Evolutionary conservation across 495 filamentous ascomycete genomes (phyloP).

Genomic region (Trichoderma virens): DNA sequence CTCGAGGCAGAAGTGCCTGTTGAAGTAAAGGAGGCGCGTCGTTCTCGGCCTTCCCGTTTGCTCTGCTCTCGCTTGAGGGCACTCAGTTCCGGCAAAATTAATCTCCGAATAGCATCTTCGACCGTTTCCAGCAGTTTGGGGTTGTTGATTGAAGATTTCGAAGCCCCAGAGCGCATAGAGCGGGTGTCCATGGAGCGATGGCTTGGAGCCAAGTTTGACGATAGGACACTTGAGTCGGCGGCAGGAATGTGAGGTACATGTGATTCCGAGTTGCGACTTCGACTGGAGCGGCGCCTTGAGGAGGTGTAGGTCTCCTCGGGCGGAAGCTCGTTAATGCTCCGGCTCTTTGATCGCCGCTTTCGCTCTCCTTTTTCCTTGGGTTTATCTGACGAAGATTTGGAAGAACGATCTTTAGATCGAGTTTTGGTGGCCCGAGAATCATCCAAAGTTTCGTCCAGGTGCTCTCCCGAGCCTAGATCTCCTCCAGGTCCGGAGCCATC

Average conservation of each 20-base stretch:
- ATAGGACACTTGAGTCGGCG: conserved; percentile 67
- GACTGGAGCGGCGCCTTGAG: conserved; percentile 55
- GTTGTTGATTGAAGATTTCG: conserved; percentile 80
- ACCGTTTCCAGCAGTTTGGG: conserved; percentile 91
- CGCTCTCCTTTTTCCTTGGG: conserved; percentile 32
- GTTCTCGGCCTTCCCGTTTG: conserved; percentile 45
- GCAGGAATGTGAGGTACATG: conserved; percentile 50
- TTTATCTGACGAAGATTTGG: conserved; percentile 22
- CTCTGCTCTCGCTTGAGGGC: conserved; percentile 85
- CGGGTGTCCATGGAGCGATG: conserved; percentile 66
- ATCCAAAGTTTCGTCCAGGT: not conserved
- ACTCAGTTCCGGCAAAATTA: conserved; percentile 87
- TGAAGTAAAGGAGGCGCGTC: conserved; percentile 52
- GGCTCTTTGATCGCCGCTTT: conserved; percentile 46
- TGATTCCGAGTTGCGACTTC: conserved; percentile 34
- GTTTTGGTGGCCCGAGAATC: not conserved
- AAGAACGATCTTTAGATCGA: not conserved
- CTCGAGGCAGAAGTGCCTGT: conserved; percentile 52
- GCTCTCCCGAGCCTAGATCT: conserved; percentile 17
- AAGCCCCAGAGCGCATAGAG: conserved; percentile 67
- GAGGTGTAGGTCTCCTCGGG: conserved; percentile 46
- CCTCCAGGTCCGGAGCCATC: conserved; percentile 47
- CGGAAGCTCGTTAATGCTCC: conserved; percentile 55
- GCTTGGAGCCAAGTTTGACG: conserved; percentile 62
- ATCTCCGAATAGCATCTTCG: conserved; percentile 86